Conservation (phyloP, 371 early-diverging fungal species). For the Circinella minor region DNA sequence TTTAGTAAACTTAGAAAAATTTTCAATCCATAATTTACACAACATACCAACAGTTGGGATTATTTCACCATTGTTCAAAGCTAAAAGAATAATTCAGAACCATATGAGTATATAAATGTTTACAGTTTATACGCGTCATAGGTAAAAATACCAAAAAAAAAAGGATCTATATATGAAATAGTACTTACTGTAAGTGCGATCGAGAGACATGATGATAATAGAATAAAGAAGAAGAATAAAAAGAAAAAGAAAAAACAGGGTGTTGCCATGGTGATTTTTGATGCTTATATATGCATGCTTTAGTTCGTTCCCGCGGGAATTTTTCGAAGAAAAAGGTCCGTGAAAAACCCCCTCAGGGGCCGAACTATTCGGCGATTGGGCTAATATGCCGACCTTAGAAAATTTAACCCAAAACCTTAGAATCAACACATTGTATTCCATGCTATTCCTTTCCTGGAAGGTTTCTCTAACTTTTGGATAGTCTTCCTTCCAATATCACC, state of each 20-base stretch:
- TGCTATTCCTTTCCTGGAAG: neutral
- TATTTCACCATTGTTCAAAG: constrained; percentile 59
- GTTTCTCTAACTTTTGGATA: too few species aligned
- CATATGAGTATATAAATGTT: neutral
- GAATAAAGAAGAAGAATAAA: neutral
- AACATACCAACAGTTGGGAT: constrained; percentile 42
- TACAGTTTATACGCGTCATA: neutral
- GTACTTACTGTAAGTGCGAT: constrained; percentile 22
- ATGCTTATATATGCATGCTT: neutral
- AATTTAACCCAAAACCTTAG: neutral
- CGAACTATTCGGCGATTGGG: constrained; percentile 13
- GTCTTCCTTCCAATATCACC: too few species aligned
- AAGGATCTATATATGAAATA: neutral
- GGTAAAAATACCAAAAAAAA: neutral
- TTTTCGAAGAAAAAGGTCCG: constrained; percentile 8
- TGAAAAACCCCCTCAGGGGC: neutral
- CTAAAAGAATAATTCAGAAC: constrained; percentile 13
- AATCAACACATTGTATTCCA: neutral
- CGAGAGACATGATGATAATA: constrained; percentile 21
- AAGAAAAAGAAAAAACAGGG: neutral
- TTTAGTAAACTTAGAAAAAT: neutral
- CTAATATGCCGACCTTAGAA: neutral
- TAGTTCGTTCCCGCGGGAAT: neutral
- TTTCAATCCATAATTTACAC: neutral
- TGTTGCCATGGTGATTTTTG: neutral